phyloP scores from a whole-genome alignment of 2,329 filamentous ascomycete species.

The Tolypocladium ophioglossoides region DNA sequence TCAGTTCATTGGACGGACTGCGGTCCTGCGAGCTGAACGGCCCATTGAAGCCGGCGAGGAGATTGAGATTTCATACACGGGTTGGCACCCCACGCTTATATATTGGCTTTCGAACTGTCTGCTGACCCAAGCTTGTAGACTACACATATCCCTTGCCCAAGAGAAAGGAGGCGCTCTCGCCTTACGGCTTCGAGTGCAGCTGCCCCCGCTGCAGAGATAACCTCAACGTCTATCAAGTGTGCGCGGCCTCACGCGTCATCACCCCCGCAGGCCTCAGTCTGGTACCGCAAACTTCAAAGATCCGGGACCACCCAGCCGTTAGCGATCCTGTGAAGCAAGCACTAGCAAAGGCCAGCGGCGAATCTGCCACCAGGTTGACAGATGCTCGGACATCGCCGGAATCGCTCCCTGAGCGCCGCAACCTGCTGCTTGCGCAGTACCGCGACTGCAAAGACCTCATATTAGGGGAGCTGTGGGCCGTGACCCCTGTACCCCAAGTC shows the following conservation, averaged over 20 bases:
- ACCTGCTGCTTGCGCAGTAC: slow-evolving; percentile 11
- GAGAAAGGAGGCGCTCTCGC: slow-evolving; percentile 30
- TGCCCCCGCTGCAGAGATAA: slow-evolving; percentile 40
- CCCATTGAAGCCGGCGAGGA: slow-evolving; percentile 42
- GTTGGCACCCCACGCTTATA: slow-evolving; percentile 23
- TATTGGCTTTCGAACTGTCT: not conserved
- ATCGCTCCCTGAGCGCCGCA: slow-evolving; percentile 15
- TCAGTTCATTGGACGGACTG: slow-evolving; percentile 40
- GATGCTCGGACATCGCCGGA: slow-evolving; percentile 13
- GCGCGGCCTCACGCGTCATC: slow-evolving; percentile 27
- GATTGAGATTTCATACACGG: slow-evolving; percentile 52
- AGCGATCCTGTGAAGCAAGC: slow-evolving; percentile 7
- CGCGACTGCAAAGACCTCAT: slow-evolving; percentile 13
- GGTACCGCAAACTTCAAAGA: slow-evolving; percentile 25
- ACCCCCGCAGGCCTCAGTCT: slow-evolving; percentile 35
- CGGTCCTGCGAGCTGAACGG: slow-evolving; percentile 38
- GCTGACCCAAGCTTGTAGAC: slow-evolving; percentile 22
- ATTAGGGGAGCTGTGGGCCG: slow-evolving; percentile 29
- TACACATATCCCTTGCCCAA: slow-evolving; percentile 32
- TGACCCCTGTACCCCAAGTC: slow-evolving; percentile 36
- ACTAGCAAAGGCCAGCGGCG: slow-evolving; percentile 7
- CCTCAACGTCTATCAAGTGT: slow-evolving; percentile 43
- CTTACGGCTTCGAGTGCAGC: slow-evolving; percentile 42
- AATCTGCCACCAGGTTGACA: slow-evolving; percentile 17
- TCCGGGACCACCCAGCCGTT: slow-evolving; percentile 16